Conservation (phyloP, 345 rosid genomes). For the Moringa oleifera region DNA sequence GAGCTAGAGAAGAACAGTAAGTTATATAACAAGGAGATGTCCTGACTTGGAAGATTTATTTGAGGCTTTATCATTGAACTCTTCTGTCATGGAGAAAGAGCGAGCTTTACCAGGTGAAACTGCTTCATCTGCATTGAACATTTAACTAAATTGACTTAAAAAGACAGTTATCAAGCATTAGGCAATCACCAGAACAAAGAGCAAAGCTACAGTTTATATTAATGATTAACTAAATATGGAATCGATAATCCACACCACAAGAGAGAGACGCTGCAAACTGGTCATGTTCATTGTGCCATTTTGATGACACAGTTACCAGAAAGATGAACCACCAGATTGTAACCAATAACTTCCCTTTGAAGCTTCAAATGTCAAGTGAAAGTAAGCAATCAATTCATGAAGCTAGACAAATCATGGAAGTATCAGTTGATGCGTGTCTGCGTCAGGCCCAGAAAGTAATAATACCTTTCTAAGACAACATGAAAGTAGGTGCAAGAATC, state of each 20-base stretch:
- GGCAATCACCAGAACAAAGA: background rate
- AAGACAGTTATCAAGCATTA: background rate
- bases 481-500: background rate
- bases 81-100: background rate
- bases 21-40: background rate
- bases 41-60: conserved; percentile 28
- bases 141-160: too few species aligned
- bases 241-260: too few species aligned
- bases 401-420: background rate
- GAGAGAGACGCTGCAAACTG: too few species aligned
- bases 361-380: background rate
- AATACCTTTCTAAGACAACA: background rate
- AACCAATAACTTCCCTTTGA: too few species aligned
- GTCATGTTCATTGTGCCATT: too few species aligned
- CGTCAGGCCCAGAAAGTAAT: conserved; percentile 3
- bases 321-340: too few species aligned
- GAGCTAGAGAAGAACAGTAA: too few species aligned
- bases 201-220: too few species aligned
- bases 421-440: too few species aligned
- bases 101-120: conserved; percentile 17
- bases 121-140: conserved; percentile 27
- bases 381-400: background rate
- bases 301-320: too few species aligned
- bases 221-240: too few species aligned
- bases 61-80: conserved; percentile 5